These are phyloP conservation scores for Brasilioporus rufonigricans DNA, from an alignment of 768 basidiomycete genomes.

Conservation along the genomic window DNA sequence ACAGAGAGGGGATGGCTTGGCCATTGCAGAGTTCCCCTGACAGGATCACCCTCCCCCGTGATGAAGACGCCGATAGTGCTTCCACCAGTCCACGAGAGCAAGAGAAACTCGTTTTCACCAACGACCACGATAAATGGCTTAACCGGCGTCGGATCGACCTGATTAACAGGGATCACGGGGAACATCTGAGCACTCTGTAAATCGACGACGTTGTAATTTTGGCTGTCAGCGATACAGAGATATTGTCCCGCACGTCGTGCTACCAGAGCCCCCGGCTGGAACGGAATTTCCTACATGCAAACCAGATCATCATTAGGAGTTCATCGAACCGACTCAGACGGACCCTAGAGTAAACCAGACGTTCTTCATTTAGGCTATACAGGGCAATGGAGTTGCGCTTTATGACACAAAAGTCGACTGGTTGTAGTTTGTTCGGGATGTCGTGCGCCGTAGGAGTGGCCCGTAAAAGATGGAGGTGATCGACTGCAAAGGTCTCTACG, in stretches of 20 bases:
- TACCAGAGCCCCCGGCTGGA: conserved; percentile 53
- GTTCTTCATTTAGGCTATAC: conserved; percentile 61
- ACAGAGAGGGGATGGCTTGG: conserved; percentile 70
- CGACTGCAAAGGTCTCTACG: conserved; percentile 77
- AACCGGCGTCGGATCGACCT: conserved; percentile 46
- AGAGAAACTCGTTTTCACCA: conserved; percentile 75
- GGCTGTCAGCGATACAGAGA: conserved; percentile 73
- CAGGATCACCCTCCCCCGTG: conserved; percentile 80
- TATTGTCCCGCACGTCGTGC: conserved; percentile 61
- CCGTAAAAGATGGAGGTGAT: conserved; percentile 66
- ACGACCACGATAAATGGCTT: conserved; percentile 77
- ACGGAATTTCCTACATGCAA: conserved; percentile 61
- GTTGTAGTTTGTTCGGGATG: conserved; percentile 39
- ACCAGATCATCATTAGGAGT: neutral
- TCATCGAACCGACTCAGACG: conserved; percentile 1
- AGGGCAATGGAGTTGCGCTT: conserved; percentile 64
- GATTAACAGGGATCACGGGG: conserved; percentile 76
- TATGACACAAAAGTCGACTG: conserved; percentile 70
- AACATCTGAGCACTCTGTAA: conserved; percentile 67
- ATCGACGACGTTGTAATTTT: conserved; percentile 76
- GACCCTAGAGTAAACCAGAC: conserved; percentile 61
- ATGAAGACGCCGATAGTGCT: conserved; percentile 86
- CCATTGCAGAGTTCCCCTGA: conserved; percentile 89
- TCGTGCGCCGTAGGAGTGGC: conserved; percentile 43
- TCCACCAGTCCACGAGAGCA: conserved; percentile 80